Percentiles rank a stretch among this genome's conserved stretches.
phyloP scores from a whole-genome alignment of 345 rosid species.

The Tarenaya hassleriana region DNA sequence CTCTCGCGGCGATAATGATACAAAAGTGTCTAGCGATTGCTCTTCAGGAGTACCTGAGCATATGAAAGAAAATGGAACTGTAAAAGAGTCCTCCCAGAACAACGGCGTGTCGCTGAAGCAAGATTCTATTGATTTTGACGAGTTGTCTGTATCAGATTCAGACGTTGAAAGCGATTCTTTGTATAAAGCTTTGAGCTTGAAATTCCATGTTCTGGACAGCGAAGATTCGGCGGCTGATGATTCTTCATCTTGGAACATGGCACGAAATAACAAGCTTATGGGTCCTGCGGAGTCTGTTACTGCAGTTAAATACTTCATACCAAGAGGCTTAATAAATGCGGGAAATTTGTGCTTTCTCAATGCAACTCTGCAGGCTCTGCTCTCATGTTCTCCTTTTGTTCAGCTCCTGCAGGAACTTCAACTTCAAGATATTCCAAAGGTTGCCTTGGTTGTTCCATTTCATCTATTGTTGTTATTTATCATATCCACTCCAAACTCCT shows the following conservation, averaged over 20 bases:
- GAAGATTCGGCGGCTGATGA: constrained; percentile 26
- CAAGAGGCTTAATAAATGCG: constrained; percentile 77
- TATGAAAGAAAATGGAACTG: constrained; percentile 42
- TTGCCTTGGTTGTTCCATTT: constrained; percentile 13
- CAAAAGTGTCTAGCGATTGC: constrained; percentile 21
- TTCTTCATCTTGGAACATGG: constrained; percentile 23
- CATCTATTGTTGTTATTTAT: neutral
- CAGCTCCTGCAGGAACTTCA: constrained; percentile 66
- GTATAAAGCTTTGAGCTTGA: constrained; percentile 35
- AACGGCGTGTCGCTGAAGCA: constrained; percentile 40
- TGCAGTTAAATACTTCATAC: constrained; percentile 37
- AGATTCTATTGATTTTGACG: constrained; percentile 30
- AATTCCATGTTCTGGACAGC: constrained; percentile 43
- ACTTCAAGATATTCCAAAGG: constrained; percentile 53
- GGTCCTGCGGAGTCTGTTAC: constrained; percentile 33
- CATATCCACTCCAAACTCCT: neutral
- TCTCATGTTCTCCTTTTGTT: constrained; percentile 82
- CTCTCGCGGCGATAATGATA: constrained; percentile 27
- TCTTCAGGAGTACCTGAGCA: constrained; percentile 19
- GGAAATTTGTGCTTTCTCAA: constrained; percentile 93
- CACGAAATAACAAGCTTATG: constrained; percentile 29
- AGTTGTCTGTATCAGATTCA: constrained; percentile 29
- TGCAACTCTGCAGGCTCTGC: constrained; percentile 82
- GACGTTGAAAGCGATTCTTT: constrained; percentile 35
- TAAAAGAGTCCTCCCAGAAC: constrained; percentile 21